phyloP scores from a whole-genome alignment of 1,139 yeast genomes.

The Saccharomyces hybrid region DNA sequence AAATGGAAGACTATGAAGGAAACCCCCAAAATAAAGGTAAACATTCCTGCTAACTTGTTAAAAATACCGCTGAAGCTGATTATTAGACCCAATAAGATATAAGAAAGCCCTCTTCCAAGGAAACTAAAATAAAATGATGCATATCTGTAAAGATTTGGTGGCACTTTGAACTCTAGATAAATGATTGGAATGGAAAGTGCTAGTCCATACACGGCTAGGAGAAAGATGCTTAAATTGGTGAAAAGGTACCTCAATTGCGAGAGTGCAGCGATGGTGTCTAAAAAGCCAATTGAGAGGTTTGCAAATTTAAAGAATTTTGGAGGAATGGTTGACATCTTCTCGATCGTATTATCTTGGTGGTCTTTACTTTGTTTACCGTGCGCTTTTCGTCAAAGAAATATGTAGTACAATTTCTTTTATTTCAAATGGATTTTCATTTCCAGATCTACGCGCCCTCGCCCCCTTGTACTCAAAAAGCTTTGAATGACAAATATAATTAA shows the following conservation, averaged over 20 bases:
- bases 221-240: slow-evolving; percentile 15
- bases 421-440: background rate
- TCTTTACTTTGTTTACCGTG: background rate
- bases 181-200: slow-evolving; percentile 54
- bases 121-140: slow-evolving; percentile 76
- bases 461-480: background rate
- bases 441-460: background rate
- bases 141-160: slow-evolving; percentile 59
- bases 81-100: slow-evolving; percentile 60
- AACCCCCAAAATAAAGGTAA: slow-evolving; percentile 53
- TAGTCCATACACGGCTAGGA: slow-evolving; percentile 34
- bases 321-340: slow-evolving; percentile 11
- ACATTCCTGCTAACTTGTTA: slow-evolving; percentile 46
- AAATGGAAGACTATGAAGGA: slow-evolving; percentile 57
- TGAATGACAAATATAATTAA: too few relatives aligned
- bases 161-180: slow-evolving; percentile 55
- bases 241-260: slow-evolving; percentile 16
- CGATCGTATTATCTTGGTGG: background rate
- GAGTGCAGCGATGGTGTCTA: slow-evolving; percentile 43
- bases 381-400: background rate
- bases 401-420: background rate
- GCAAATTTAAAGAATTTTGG: slow-evolving; percentile 44
- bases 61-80: slow-evolving; percentile 53
- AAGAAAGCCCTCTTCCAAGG: slow-evolving; percentile 73
- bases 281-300: slow-evolving; percentile 54